Base-by-base conservation (phyloP, 1,139 yeast species). In the Sugiyamaella sp. region DNA sequence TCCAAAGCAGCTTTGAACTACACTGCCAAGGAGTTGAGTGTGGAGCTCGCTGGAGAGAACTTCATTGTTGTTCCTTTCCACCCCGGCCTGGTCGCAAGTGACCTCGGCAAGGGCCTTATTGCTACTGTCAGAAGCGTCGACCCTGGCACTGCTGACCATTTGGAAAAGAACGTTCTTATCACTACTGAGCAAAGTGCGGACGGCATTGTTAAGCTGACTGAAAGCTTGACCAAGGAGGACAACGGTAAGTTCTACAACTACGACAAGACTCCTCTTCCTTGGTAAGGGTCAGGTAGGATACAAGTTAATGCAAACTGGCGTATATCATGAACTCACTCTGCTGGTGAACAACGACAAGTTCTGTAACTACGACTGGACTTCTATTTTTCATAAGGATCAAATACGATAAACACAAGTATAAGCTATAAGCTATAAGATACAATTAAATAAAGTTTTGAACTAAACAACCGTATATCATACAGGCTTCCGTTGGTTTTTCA, bases 11-110 rank as follows among this genome's bases (percentile, higher is more conserved):
- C 46, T 6, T 50, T 55, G 14, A 51, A 55, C 44, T 49, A 42
- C 35, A 33, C 54, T n/a, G 38, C 49, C n/a, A 52, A 49, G 38
- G 46, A 61, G 35, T 40, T 42, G 16, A 40, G 33, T 35, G 10
- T 16, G 9, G 51, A 71, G 49, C 54, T 62, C 19, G 58, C 54
- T 12, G 54, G 43, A 1, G 66, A 70, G 22, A 64, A 60, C 1
- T 65, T 66, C 49, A 62, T 58, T 2, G 62, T 70, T 12, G 56
- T 66, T 12, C 61, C 69, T 12, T 49, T 71, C 16, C 68, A 66
- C 52, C 75, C 76, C 2, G 75, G 76, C 40, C 46, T 62, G 19
- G 74, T 71, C 10, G 8, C 52, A 1, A 68, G 71, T 32, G 74
- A 71, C 35, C 63, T 66, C 68, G 67, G 49, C 2, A 22, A 24